Conservation (phyloP, 2,329 filamentous ascomycete genomes). For the Pseudocercospora vitis region DNA sequence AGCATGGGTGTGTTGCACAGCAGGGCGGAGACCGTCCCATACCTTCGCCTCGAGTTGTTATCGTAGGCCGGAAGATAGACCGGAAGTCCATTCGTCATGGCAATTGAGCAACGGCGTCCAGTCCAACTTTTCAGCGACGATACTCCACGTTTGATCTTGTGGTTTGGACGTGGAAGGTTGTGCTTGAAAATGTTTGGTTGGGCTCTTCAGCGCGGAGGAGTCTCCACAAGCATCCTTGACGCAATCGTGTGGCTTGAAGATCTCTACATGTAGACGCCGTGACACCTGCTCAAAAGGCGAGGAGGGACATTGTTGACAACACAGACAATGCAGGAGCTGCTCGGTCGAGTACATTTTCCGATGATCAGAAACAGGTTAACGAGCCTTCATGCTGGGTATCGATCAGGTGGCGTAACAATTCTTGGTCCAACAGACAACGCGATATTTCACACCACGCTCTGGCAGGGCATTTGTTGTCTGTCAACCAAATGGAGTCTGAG, state of each 20-base stretch:
- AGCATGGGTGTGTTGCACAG: background rate
- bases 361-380: background rate
- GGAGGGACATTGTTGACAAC: background rate
- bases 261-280: background rate
- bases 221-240: background rate
- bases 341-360: background rate
- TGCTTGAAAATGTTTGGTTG: no score
- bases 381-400: background rate
- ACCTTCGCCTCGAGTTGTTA: background rate
- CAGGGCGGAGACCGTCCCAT: background rate
- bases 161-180: no score
- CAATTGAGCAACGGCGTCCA: background rate
- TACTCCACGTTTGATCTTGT: no score
- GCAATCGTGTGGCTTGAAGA: background rate
- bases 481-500: slow-evolving; percentile 6
- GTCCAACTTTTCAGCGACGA: no score
- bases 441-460: background rate
- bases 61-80: no score
- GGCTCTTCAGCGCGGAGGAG: background rate
- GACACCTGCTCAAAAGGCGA: background rate
- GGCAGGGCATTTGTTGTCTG: background rate
- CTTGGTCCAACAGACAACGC: background rate
- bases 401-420: background rate
- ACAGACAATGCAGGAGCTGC: background rate
- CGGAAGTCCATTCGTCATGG: no score